Evolutionary conservation across 2,329 filamentous ascomycete species (phyloP).

Genomic region (Fusarium sp.): DNA sequence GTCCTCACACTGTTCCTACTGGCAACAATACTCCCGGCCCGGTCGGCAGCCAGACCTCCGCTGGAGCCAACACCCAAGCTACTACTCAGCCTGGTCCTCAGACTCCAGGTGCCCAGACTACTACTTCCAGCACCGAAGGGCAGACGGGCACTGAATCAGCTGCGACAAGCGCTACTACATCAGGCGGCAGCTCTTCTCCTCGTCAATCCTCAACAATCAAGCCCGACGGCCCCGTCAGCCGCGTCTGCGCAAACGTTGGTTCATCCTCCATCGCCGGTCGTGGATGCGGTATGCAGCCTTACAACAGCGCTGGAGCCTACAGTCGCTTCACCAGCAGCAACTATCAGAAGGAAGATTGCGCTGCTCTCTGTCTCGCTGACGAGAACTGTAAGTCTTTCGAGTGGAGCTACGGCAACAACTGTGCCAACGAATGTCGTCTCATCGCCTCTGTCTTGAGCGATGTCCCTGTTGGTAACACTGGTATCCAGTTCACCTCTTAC

Average conservation of each 20-base stretch:
- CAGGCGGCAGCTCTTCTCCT: not conserved
- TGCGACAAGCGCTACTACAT: not conserved
- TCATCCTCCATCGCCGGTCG: not conserved
- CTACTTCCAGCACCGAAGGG: not conserved
- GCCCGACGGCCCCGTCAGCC: slow-evolving; percentile 2
- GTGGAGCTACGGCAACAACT: slow-evolving; percentile 1
- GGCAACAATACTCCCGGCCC: accelerated
- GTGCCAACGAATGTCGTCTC: slow-evolving; percentile 4
- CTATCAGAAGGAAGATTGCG: slow-evolving; percentile 7
- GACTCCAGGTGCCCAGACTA: not conserved
- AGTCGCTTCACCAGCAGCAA: slow-evolving; percentile 7
- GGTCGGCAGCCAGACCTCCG: not conserved
- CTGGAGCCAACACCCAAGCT: not conserved
- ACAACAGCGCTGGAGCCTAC: slow-evolving; percentile 8
- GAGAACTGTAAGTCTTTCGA: slow-evolving; percentile 9
- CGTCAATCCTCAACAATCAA: not conserved
- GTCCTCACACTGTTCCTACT: not conserved
- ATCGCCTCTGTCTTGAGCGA: not conserved
- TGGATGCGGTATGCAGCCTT: slow-evolving; percentile 5
- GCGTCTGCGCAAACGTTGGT: not conserved
- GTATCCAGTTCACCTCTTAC: not conserved
- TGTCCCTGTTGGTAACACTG: not conserved
- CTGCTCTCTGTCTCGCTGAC: not conserved
- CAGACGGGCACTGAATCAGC: not conserved
- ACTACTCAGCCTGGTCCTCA: not conserved